Evolutionary conservation across 148 eudicot species (phyloP).

Genomic region (Cornus suecica): DNA sequence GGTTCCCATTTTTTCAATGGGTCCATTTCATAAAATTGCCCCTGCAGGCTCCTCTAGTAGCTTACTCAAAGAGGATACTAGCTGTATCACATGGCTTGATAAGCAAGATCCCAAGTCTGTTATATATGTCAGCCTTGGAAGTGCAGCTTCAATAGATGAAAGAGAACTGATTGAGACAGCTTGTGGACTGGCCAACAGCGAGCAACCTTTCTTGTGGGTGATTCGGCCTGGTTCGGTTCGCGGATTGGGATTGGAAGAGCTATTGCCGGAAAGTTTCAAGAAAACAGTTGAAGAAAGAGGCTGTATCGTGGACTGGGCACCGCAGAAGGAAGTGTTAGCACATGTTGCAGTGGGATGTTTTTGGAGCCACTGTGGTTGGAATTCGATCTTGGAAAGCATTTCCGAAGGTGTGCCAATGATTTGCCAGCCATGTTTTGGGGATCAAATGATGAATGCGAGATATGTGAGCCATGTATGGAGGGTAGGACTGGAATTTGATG

Average conservation of each 20-base stretch:
- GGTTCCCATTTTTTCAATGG: constrained; percentile 14
- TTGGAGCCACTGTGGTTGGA: constrained; percentile 36
- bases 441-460: constrained; percentile 18
- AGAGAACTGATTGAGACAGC: constrained; percentile 22
- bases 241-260: constrained; percentile 1
- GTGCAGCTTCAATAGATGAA: constrained; percentile 13
- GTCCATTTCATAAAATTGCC: constrained; percentile 20
- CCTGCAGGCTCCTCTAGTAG: constrained; percentile 4
- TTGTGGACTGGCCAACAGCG: constrained; percentile 23
- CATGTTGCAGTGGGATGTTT: constrained; percentile 22
- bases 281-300: constrained; percentile 19
- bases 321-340: constrained; percentile 22
- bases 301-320: constrained; percentile 23
- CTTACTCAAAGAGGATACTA: constrained; percentile 8
- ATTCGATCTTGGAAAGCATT: constrained; percentile 24
- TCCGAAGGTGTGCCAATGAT: constrained; percentile 30
- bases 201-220: constrained; percentile 28
- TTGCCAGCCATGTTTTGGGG: constrained; percentile 23
- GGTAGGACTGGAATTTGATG: constrained; percentile 23
- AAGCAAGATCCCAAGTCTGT: constrained; percentile 19
- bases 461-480: constrained; percentile 20
- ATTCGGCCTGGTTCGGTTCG: constrained; percentile 14
- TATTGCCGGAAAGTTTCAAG: constrained; percentile 9
- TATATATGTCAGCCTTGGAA: constrained; percentile 22
- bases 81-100: constrained; percentile 24